phyloP scores from a whole-genome alignment of 192 early-diverging fungal genomes.

The Podila verticillata region DNA sequence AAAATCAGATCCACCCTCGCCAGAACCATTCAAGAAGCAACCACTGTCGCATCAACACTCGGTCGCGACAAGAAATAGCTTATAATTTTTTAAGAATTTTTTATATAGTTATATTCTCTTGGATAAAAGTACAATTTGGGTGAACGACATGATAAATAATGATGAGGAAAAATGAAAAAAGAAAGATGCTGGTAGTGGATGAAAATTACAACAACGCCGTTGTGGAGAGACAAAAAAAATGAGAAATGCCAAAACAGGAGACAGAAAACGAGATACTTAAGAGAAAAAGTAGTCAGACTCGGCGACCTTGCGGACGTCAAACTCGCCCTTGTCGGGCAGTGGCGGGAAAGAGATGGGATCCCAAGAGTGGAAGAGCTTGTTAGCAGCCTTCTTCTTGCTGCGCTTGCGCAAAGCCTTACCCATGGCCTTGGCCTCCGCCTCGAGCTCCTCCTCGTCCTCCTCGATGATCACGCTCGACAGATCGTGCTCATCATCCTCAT shows the following conservation, averaged over 20 bases:
- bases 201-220: too few relatives aligned
- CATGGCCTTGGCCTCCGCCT: slow-evolving; percentile 53
- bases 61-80: slow-evolving; percentile 51
- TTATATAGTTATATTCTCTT: too few relatives aligned
- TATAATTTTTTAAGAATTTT: background rate
- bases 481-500: slow-evolving; percentile 45
- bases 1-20: slow-evolving; percentile 66
- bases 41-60: slow-evolving; percentile 60
- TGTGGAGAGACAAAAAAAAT: slow-evolving; percentile 1
- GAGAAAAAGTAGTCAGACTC: slow-evolving; percentile 94
- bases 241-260: background rate
- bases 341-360: slow-evolving; percentile 73
- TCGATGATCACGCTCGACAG: slow-evolving; percentile 38
- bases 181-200: too few relatives aligned
- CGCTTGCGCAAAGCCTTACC: slow-evolving; percentile 35
- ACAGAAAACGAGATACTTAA: slow-evolving; percentile 43
- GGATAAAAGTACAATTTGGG: too few relatives aligned
- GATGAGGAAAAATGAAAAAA: too few relatives aligned
- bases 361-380: slow-evolving; percentile 56
- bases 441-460: slow-evolving; percentile 60
- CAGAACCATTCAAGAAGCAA: slow-evolving; percentile 61
- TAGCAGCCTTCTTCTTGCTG: slow-evolving; percentile 19
- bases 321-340: slow-evolving; percentile 84
- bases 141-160: too few relatives aligned
- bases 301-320: slow-evolving; percentile 84